Evolutionary conservation across 345 rosid genomes (phyloP).

Genomic region (Ceriops decandra): DNA sequence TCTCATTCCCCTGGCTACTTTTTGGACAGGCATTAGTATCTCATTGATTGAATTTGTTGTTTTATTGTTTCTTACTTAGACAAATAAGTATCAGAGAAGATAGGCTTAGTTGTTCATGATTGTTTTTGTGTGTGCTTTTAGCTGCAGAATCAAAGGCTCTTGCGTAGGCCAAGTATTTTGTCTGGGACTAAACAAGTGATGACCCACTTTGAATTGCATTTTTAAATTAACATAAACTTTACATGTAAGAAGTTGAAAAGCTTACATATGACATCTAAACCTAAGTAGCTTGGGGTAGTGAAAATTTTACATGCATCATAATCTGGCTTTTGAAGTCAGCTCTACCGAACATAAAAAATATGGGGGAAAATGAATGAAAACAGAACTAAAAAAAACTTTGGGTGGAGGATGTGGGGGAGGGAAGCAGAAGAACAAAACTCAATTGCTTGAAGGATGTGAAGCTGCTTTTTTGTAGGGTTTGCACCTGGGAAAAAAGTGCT

Average conservation of each 20-base stretch:
- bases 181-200: background rate
- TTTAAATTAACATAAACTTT: background rate
- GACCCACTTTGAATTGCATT: background rate
- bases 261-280: background rate
- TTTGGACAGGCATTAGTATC: constrained; percentile 78
- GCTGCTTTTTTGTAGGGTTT: constrained; percentile 27
- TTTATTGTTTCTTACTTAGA: background rate
- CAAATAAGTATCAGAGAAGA: background rate
- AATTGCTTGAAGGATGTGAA: constrained; percentile 19
- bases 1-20: constrained; percentile 81
- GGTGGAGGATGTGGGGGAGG: background rate
- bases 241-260: background rate
- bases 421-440: background rate
- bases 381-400: background rate
- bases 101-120: background rate
- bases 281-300: background rate
- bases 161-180: background rate
- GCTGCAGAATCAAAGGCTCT: background rate
- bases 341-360: background rate
- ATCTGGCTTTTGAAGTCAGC: background rate
- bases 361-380: background rate
- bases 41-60: constrained; percentile 15
- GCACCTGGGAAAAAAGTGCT: constrained; percentile 29
- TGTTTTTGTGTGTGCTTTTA: background rate
- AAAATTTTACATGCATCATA: background rate